Conservation (phyloP, 495 filamentous ascomycete genomes). For the Penicillium turbatum region DNA sequence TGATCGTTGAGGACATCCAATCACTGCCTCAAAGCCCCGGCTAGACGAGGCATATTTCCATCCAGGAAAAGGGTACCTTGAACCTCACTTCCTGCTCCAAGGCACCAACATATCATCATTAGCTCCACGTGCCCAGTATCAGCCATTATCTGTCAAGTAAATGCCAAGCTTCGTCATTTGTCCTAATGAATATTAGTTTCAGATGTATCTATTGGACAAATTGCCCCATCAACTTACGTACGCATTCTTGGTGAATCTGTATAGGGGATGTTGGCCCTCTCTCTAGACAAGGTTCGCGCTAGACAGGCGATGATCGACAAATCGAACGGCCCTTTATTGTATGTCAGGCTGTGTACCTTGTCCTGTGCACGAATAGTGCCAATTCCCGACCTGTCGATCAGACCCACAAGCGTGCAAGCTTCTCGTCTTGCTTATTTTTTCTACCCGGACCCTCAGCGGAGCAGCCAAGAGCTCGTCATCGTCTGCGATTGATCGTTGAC, state of each 20-base stretch:
- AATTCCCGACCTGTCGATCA: constrained; percentile 21
- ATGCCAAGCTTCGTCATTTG: constrained; percentile 16
- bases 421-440: no score
- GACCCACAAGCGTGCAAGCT: constrained; percentile 9
- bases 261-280: constrained; percentile 11
- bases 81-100: background rate
- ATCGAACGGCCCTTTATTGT: constrained; percentile 13
- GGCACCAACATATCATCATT: background rate
- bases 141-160: constrained; percentile 8
- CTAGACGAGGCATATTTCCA: constrained; percentile 12
- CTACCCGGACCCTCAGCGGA: background rate
- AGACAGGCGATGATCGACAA: constrained; percentile 24
- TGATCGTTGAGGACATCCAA: constrained; percentile 4
- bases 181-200: constrained; percentile 1
- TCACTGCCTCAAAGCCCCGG: background rate
- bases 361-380: constrained; percentile 14
- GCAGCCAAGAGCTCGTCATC: constrained; percentile 11
- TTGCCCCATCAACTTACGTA: constrained; percentile 13
- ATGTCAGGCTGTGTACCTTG: no score
- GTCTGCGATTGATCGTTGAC: constrained; percentile 5
- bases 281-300: constrained; percentile 20
- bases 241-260: background rate
- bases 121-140: background rate
- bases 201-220: constrained; percentile 2
- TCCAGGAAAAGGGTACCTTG: background rate